phyloP scores from a whole-genome alignment of 1,284 basidiomycete species.

The Melanopsichium pennsylvanicum region DNA sequence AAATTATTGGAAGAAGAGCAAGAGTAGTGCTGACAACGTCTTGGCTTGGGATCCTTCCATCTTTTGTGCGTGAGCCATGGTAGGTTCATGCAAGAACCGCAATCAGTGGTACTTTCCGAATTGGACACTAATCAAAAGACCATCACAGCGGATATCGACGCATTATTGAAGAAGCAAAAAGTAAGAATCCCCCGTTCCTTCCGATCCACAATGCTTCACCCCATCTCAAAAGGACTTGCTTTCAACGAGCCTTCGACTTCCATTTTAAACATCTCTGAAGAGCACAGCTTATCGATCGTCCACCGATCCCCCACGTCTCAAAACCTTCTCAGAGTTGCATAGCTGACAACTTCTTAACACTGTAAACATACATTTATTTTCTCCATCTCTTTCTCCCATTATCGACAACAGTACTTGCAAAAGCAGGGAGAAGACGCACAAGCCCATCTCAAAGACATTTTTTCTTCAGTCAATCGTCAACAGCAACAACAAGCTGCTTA shows the following conservation, averaged over 20 bases:
- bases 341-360: no score
- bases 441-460: conserved; percentile 47
- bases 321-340: no score
- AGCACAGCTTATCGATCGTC: no score
- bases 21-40: no score
- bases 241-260: no score
- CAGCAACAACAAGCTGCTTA: conserved; percentile 13
- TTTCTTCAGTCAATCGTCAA: conserved; percentile 36
- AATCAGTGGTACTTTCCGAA: conserved; percentile 15
- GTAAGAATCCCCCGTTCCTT: conserved; percentile 2
- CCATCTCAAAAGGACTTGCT: neutral
- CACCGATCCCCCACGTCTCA: no score
- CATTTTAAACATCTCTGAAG: no score
- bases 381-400: neutral
- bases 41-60: no score
- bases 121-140: conserved; percentile 15
- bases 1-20: no score
- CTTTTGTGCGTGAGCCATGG: neutral
- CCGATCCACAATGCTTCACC: neutral
- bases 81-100: conserved; percentile 40
- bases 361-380: neutral
- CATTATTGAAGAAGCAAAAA: conserved; percentile 26
- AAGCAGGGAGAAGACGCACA: conserved; percentile 43
- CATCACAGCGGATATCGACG: conserved; percentile 23
- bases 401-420: conserved; percentile 29